Evolutionary conservation across 805 yeast species (phyloP).

Genomic region (Schizosaccharomyces osmophilus): DNA sequence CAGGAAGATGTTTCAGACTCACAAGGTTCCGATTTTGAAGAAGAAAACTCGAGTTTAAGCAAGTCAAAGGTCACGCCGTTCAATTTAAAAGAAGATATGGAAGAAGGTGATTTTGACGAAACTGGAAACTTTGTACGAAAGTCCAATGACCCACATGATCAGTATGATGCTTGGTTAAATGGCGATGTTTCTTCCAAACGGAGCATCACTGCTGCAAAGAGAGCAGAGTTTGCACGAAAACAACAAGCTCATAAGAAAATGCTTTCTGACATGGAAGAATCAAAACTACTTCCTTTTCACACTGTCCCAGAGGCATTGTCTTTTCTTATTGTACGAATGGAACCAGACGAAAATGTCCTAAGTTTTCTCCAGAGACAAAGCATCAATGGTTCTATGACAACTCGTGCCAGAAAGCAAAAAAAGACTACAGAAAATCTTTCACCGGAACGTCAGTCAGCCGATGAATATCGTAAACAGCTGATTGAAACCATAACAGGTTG

Average conservation of each 20-base stretch:
- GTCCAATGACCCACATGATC: constrained; percentile 14
- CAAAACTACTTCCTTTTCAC: constrained; percentile 2
- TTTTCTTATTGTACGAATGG: constrained; percentile 20
- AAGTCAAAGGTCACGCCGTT: constrained; percentile 36
- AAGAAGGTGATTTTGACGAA: constrained; percentile 34
- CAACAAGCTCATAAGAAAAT: background rate
- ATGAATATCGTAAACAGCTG: background rate
- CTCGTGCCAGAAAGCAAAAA: background rate
- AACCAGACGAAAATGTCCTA: constrained; percentile 34
- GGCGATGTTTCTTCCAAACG: constrained; percentile 18
- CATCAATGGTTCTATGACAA: constrained; percentile 1
- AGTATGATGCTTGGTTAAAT: constrained; percentile 19
- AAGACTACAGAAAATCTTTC: background rate
- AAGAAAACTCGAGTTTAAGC: constrained; percentile 6
- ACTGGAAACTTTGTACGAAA: constrained; percentile 32
- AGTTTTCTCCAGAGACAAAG: constrained; percentile 23
- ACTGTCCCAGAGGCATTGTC: constrained; percentile 11
- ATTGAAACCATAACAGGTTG: background rate
- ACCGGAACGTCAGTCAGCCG: background rate
- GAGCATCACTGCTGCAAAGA: constrained; percentile 16
- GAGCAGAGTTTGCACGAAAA: constrained; percentile 9
- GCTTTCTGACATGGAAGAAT: background rate
- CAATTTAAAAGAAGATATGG: constrained; percentile 29
- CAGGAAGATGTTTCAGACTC: constrained; percentile 3
- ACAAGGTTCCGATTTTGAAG: constrained; percentile 6